These are phyloP conservation scores for Neurospora tetraspora DNA, from an alignment of 495 filamentous ascomycete genomes.

Conservation along the genomic window DNA sequence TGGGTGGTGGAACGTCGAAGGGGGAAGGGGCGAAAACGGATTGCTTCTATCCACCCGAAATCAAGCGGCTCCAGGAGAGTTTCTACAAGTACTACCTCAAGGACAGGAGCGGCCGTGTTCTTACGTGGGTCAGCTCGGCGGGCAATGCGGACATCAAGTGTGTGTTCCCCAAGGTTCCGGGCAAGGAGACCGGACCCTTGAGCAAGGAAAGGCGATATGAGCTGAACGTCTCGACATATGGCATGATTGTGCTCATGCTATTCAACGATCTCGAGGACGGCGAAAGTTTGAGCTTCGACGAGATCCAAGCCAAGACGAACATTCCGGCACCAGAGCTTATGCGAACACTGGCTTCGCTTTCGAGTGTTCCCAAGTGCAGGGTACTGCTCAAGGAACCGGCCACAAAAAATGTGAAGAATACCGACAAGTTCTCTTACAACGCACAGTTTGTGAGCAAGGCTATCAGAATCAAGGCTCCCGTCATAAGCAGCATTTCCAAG, in stretches of 20 bases:
- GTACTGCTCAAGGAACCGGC: constrained; percentile 77
- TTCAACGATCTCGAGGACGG: constrained; percentile 71
- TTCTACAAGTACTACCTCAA: constrained; percentile 86
- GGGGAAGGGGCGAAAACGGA: constrained; percentile 42
- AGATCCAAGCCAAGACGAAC: constrained; percentile 72
- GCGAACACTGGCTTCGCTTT: constrained; percentile 74
- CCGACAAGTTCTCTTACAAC: constrained; percentile 81
- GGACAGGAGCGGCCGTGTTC: constrained; percentile 73
- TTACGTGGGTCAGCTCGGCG: constrained; percentile 64
- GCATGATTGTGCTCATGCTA: constrained; percentile 77
- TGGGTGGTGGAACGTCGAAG: constrained; percentile 39
- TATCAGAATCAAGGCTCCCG: constrained; percentile 65
- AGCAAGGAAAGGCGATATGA: constrained; percentile 71
- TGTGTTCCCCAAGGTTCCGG: constrained; percentile 55
- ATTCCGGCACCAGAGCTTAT: constrained; percentile 73
- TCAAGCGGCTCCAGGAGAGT: constrained; percentile 69
- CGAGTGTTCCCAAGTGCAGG: constrained; percentile 74
- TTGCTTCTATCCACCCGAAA: constrained; percentile 62
- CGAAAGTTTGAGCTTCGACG: constrained; percentile 64
- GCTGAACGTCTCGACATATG: constrained; percentile 85
- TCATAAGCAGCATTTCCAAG: constrained; percentile 67
- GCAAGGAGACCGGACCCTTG: constrained; percentile 51
- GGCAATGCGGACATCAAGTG: constrained; percentile 82
- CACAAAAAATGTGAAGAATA: constrained; percentile 68
- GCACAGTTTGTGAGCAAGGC: constrained; percentile 70